phyloP scores from a whole-genome alignment of 2,329 filamentous ascomycete species.

The Microcera coccophila region DNA sequence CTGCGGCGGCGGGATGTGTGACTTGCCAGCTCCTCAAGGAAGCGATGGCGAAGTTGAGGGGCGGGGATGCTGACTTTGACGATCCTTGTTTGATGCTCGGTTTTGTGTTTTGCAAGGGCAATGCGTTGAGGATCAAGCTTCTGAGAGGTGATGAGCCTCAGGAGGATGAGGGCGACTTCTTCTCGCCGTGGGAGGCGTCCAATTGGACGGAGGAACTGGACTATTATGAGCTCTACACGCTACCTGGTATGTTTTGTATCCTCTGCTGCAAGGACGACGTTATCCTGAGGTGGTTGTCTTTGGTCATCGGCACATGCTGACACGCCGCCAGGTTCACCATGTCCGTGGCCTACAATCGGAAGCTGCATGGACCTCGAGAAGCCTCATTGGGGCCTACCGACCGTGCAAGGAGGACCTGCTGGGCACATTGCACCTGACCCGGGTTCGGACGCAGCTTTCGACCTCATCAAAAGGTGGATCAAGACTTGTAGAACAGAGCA shows the following conservation, averaged over 20 bases:
- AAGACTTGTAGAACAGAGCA: constrained; percentile 12
- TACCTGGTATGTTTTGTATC: constrained; percentile 11
- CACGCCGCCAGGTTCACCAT: background rate
- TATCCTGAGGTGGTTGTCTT: too few species aligned
- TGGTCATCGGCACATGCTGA: background rate
- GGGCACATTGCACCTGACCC: constrained; percentile 15
- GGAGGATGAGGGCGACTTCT: constrained; percentile 14
- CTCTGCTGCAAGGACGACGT: background rate
- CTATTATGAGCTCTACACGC: constrained; percentile 17
- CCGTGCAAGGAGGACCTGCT: constrained; percentile 11
- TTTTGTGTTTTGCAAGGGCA: constrained; percentile 17
- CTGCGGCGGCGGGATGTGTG: constrained; percentile 5
- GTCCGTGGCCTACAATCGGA: constrained; percentile 20
- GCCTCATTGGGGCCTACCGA: constrained; percentile 4
- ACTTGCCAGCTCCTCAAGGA: constrained; percentile 13
- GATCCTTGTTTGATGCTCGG: constrained; percentile 11
- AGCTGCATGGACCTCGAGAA: constrained; percentile 10
- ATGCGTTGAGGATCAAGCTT: constrained; percentile 7
- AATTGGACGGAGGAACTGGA: constrained; percentile 2
- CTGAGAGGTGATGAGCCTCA: constrained; percentile 6
- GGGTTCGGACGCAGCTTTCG: constrained; percentile 7
- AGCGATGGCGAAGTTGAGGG: constrained; percentile 8
- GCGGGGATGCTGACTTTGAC: constrained; percentile 1
- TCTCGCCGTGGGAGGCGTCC: constrained; percentile 2
- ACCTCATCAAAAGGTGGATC: constrained; percentile 18